These are phyloP conservation scores for Beauveria australis DNA, from an alignment of 2,329 filamentous ascomycete species.

Conservation along the genomic window DNA sequence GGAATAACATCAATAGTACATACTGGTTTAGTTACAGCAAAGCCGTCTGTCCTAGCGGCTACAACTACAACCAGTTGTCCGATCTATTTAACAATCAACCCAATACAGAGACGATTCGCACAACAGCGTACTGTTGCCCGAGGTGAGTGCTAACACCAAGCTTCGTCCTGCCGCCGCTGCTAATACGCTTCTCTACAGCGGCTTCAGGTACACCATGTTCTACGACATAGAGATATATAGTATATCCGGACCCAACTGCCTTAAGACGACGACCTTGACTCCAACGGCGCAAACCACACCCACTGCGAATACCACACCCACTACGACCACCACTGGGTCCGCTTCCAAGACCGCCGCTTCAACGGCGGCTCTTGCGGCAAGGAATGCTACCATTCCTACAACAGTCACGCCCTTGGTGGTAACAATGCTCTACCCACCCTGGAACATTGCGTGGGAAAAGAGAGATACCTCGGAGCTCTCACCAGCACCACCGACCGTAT, in stretches of 20 bases:
- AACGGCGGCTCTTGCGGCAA: neutral
- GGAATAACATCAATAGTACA: neutral
- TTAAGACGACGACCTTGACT: neutral
- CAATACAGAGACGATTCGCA: constrained; percentile 5
- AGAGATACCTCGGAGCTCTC: neutral
- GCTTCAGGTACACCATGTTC: constrained; percentile 1
- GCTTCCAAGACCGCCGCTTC: neutral
- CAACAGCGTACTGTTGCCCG: constrained; percentile 8
- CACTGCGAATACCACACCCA: neutral
- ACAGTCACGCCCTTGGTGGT: neutral
- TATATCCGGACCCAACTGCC: constrained; percentile 2
- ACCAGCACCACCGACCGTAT: constrained; percentile 1
- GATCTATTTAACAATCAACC: neutral
- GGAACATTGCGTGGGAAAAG: constrained; percentile 9
- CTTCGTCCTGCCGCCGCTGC: neutral
- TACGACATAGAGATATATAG: neutral
- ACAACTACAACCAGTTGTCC: constrained; percentile 5
- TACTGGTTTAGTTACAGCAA: constrained; percentile 3
- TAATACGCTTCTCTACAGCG: neutral
- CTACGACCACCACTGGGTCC: neutral
- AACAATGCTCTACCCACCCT: constrained; percentile 3
- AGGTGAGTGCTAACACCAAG: neutral
- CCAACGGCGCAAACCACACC: neutral
- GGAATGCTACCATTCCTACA: neutral
- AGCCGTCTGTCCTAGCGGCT: constrained; percentile 9